These are phyloP conservation scores for Phaeosphaeria sp. DNA, from an alignment of 2,329 filamentous ascomycete genomes.

Conservation along the genomic window DNA sequence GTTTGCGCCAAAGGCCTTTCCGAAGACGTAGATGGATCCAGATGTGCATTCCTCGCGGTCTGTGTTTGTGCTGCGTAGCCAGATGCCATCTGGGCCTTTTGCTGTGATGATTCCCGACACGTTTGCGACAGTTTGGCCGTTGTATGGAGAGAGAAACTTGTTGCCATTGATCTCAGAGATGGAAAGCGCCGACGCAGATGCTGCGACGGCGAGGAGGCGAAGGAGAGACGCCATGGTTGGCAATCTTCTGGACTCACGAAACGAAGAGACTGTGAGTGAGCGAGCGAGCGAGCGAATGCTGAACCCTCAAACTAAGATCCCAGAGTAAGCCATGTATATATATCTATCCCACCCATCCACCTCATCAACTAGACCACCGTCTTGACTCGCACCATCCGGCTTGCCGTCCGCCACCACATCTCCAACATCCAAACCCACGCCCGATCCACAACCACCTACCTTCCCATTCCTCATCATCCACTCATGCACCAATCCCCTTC, in stretches of 20 bases:
- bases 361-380: background rate
- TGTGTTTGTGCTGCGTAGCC: conserved; percentile 65
- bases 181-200: conserved; percentile 29
- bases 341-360: background rate
- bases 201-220: conserved; percentile 23
- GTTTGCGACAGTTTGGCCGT: conserved; percentile 61
- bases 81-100: conserved; percentile 67
- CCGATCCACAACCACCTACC: background rate
- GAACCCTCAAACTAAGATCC: background rate
- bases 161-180: conserved; percentile 67
- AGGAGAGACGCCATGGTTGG: conserved; percentile 18
- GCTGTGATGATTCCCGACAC: conserved; percentile 71
- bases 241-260: background rate
- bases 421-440: background rate
- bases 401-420: background rate
- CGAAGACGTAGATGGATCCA: conserved; percentile 71
- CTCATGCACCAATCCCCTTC: too few species aligned
- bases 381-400: background rate
- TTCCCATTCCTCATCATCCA: background rate
- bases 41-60: conserved; percentile 65
- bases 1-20: conserved; percentile 57
- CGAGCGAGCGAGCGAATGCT: background rate
- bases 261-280: background rate
- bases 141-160: conserved; percentile 66
- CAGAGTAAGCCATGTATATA: background rate